phyloP scores from a whole-genome alignment of 352 stramenopile genomes.

The Elongisporangium anandrum region DNA sequence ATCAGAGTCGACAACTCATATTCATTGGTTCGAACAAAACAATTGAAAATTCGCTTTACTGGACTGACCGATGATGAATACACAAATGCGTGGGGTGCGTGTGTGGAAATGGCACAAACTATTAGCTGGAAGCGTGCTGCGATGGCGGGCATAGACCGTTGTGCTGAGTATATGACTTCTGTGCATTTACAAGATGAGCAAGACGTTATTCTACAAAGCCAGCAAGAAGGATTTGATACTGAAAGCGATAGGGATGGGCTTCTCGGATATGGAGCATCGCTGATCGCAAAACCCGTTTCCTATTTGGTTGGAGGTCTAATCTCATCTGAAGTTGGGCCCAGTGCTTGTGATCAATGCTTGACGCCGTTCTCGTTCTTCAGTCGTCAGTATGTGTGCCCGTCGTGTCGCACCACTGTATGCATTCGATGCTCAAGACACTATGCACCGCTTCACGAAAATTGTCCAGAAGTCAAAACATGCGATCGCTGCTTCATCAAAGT shows the following conservation, averaged over 20 bases:
- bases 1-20: slow-evolving; percentile 68
- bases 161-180: slow-evolving; percentile 33
- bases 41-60: slow-evolving; percentile 37
- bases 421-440: slow-evolving; percentile 57
- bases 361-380: slow-evolving; percentile 72
- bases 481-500: slow-evolving; percentile 75
- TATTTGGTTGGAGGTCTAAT: slow-evolving; percentile 58
- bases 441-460: slow-evolving; percentile 33
- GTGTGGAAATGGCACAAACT: slow-evolving; percentile 54
- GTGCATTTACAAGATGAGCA: slow-evolving; percentile 37
- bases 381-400: slow-evolving; percentile 45
- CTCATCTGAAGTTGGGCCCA: slow-evolving; percentile 24
- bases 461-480: slow-evolving; percentile 47
- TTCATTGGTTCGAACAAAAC: slow-evolving; percentile 59
- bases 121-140: slow-evolving; percentile 72
- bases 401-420: slow-evolving; percentile 49
- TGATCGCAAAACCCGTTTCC: slow-evolving; percentile 64
- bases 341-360: slow-evolving; percentile 49
- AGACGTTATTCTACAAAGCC: slow-evolving; percentile 39
- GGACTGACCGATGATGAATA: slow-evolving; percentile 24
- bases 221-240: slow-evolving; percentile 15
- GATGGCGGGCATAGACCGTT: slow-evolving; percentile 28
- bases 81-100: slow-evolving; percentile 47
- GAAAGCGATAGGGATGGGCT: slow-evolving; percentile 28
- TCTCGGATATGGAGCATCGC: slow-evolving; percentile 40